Evolutionary conservation across 129 eudicot genomes (phyloP).

Genomic region (Deinandra increscens): DNA sequence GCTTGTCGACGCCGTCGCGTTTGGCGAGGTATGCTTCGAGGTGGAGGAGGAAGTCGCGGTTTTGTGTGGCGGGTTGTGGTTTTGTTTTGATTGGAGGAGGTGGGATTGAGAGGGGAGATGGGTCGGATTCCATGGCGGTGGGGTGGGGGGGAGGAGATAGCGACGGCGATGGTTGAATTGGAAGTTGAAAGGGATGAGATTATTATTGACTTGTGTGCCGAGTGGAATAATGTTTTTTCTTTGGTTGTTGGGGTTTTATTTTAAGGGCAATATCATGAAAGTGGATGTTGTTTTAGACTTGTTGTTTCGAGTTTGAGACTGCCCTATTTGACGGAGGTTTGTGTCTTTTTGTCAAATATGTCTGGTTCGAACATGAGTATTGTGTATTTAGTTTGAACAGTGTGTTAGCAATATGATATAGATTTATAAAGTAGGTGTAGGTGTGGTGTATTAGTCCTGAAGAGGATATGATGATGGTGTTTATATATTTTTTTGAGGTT

Average conservation of each 20-base stretch:
- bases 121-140: slow-evolving; percentile 41
- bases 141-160: not conserved
- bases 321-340: no score
- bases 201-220: slow-evolving; percentile 31
- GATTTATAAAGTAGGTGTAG: no score
- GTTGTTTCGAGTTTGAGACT: no score
- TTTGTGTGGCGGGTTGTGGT: slow-evolving; percentile 1
- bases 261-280: no score
- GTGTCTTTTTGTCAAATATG: no score
- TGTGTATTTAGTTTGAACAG: no score
- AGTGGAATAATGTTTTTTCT: not conserved
- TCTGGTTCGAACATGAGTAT: no score
- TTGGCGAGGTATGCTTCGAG: slow-evolving; percentile 80
- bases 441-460: no score
- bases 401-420: no score
- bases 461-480: no score
- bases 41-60: slow-evolving; percentile 63
- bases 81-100: slow-evolving; percentile 30
- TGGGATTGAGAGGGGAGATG: slow-evolving; percentile 24
- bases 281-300: no score
- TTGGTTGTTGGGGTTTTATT: not conserved
- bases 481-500: no score
- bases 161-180: not conserved
- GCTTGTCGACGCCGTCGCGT: slow-evolving; percentile 94
- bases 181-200: not conserved